A percentile compares a stretch with the other conserved stretches of the same genome.
Conservation (phyloP, 108 stramenopile genomes). For the Bacterosira constricta region DNA sequence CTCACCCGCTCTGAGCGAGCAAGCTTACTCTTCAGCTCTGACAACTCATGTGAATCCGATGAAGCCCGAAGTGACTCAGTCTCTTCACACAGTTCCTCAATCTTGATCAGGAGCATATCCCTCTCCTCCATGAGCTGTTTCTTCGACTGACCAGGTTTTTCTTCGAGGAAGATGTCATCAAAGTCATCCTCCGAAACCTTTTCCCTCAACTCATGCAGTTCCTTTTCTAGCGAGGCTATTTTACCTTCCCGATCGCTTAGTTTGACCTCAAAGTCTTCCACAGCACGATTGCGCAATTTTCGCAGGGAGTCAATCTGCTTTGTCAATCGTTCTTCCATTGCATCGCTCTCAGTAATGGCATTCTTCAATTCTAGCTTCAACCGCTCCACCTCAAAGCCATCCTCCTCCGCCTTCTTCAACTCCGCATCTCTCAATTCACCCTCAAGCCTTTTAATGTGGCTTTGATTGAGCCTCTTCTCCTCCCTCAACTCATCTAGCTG, state of each 20-base stretch:
- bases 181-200: slow-evolving; percentile 1
- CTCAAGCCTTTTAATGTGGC: slow-evolving; percentile 29
- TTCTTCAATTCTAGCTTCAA: slow-evolving; percentile 51
- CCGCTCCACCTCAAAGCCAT: slow-evolving; percentile 43
- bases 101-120: slow-evolving; percentile 28
- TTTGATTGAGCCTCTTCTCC: slow-evolving; percentile 21
- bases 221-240: slow-evolving; percentile 44
- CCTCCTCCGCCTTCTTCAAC: slow-evolving; percentile 16
- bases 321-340: slow-evolving; percentile 27
- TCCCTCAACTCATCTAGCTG: slow-evolving; percentile 19
- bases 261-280: slow-evolving; percentile 45
- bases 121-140: slow-evolving; percentile 26
- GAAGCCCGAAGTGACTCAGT: slow-evolving; percentile 33
- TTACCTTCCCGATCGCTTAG: slow-evolving; percentile 35
- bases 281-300: slow-evolving; percentile 44
- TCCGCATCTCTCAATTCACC: slow-evolving; percentile 29
- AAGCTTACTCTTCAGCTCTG: slow-evolving; percentile 39
- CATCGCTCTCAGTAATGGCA: slow-evolving; percentile 26
- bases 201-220: slow-evolving; percentile 31
- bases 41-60: slow-evolving; percentile 26
- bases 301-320: slow-evolving; percentile 51
- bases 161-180: slow-evolving; percentile 34
- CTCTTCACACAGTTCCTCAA: slow-evolving; percentile 51
- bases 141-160: slow-evolving; percentile 13
- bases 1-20: slow-evolving; percentile 51